A percentile compares a stretch with the other conserved stretches of the same genome.
phyloP scores from a whole-genome alignment of 495 filamentous ascomycete genomes.

The Penicillium egyptiacum region DNA sequence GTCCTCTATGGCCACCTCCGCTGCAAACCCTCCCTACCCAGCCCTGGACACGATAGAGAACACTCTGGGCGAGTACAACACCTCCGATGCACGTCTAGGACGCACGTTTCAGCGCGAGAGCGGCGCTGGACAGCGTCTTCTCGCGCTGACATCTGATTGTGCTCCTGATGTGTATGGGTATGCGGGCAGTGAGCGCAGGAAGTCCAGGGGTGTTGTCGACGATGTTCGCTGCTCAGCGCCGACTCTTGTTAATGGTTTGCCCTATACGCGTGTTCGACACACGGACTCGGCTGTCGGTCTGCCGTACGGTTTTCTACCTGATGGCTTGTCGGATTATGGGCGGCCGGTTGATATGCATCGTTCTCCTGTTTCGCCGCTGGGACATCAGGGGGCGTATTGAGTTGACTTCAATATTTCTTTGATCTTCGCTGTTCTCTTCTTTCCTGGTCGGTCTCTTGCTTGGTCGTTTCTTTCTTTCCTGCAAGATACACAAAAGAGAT shows the following conservation, averaged over 20 bases:
- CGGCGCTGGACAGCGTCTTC: constrained; percentile 19
- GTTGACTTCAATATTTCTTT: not conserved
- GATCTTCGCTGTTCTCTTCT: not conserved
- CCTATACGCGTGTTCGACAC: constrained; percentile 37
- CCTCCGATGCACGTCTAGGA: constrained; percentile 13
- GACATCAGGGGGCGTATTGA: constrained; percentile 29
- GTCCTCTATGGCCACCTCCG: constrained; percentile 15
- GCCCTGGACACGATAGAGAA: constrained; percentile 22
- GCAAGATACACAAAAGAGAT: constrained; percentile 13
- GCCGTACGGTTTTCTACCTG: constrained; percentile 17
- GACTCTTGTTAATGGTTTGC: constrained; percentile 40
- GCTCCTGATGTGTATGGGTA: constrained; percentile 39
- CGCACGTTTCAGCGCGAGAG: constrained; percentile 26
- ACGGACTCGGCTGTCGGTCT: constrained; percentile 17
- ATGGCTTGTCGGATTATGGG: constrained; percentile 27
- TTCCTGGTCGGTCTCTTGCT: constrained; percentile 4
- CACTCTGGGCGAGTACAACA: constrained; percentile 22
- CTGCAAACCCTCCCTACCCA: constrained; percentile 21
- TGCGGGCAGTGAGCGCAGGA: constrained; percentile 27
- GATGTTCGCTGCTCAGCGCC: constrained; percentile 17
- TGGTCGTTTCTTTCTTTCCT: constrained; percentile 5
- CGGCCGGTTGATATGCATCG: constrained; percentile 24
- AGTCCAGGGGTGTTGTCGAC: constrained; percentile 16
- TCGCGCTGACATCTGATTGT: constrained; percentile 24
- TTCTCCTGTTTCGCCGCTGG: constrained; percentile 29